Percentiles rank a stretch among this genome's conserved stretches.
phyloP scores from a whole-genome alignment of 1,139 yeast genomes.

The Taphrina deformans region DNA sequence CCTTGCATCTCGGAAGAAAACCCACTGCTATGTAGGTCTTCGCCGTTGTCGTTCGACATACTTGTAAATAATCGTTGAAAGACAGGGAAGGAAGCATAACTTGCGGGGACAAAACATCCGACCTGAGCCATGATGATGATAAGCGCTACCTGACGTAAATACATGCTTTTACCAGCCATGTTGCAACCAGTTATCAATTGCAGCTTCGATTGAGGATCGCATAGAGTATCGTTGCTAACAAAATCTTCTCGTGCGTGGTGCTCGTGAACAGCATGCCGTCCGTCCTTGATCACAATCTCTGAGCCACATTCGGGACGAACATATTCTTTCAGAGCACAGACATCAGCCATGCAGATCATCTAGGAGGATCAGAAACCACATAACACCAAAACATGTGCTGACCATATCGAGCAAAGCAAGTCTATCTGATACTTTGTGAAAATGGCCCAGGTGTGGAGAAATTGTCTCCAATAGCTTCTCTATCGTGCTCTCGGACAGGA shows the following conservation, averaged over 20 bases:
- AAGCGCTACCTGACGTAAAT: constrained; percentile 63
- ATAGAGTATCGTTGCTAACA: constrained; percentile 68
- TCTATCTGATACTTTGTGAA: constrained; percentile 53
- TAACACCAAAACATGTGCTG: constrained; percentile 47
- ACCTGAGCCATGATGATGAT: constrained; percentile 74
- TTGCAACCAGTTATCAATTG: constrained; percentile 72
- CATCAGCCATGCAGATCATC: background rate
- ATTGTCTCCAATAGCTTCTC: constrained; percentile 44
- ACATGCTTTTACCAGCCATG: constrained; percentile 75
- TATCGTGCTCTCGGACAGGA: constrained; percentile 50
- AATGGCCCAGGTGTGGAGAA: constrained; percentile 44
- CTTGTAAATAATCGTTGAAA: constrained; percentile 55
- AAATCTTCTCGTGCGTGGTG: constrained; percentile 49
- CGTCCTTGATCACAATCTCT: constrained; percentile 47
- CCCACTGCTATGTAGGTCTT: constrained; percentile 67
- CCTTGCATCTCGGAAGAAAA: constrained; percentile 74
- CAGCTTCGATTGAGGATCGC: constrained; percentile 51
- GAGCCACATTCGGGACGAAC: constrained; percentile 47
- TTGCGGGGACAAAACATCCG: constrained; percentile 73
- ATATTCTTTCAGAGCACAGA: background rate
- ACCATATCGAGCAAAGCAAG: constrained; percentile 51
- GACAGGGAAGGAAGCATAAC: constrained; percentile 57
- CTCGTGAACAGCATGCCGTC: constrained; percentile 82
- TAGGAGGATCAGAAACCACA: constrained; percentile 42
- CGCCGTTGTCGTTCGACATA: constrained; percentile 75